Percentiles rank a stretch among this genome's conserved stretches.
Evolutionary conservation across 805 yeast species (phyloP).

Genomic region (Ogataea allantospora): DNA sequence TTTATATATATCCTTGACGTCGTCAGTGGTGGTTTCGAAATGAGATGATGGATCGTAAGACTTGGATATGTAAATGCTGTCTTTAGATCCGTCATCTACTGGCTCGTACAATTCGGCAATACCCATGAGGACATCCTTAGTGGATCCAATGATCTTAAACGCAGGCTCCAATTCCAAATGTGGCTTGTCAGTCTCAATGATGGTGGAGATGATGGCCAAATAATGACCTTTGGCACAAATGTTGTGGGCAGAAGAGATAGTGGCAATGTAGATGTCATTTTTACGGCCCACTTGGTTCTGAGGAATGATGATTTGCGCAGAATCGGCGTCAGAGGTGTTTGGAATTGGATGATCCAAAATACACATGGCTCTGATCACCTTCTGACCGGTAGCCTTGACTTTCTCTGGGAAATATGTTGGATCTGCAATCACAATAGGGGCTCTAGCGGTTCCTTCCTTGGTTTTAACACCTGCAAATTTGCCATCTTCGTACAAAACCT

Average conservation of each 20-base stretch:
- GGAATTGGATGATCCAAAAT: slow-evolving; percentile 88
- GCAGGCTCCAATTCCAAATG: slow-evolving; percentile 93
- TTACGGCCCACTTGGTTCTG: slow-evolving; percentile 92
- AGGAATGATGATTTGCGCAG: slow-evolving; percentile 92
- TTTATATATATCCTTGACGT: slow-evolving; percentile 89
- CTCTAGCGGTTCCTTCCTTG: slow-evolving; percentile 87
- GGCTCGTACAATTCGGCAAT: slow-evolving; percentile 91
- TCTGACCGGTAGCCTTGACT: slow-evolving; percentile 69
- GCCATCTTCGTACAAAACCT: slow-evolving; percentile 70
- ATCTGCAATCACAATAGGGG: slow-evolving; percentile 93
- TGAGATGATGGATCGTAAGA: slow-evolving; percentile 94
- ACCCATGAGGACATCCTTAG: slow-evolving; percentile 87
- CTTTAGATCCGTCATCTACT: slow-evolving; percentile 72
- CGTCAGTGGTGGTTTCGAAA: slow-evolving; percentile 94
- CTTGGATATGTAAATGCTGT: slow-evolving; percentile 77
- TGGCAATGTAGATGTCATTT: slow-evolving; percentile 92
- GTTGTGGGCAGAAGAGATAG: slow-evolving; percentile 83
- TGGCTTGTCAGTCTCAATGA: slow-evolving; percentile 90
- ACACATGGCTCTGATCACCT: slow-evolving; percentile 83
- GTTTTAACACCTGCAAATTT: slow-evolving; percentile 85
- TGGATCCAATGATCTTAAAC: slow-evolving; percentile 80
- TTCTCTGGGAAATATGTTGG: slow-evolving; percentile 94
- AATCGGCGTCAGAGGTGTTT: slow-evolving; percentile 76
- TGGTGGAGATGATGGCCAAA: slow-evolving; percentile 90
- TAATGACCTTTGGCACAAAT: slow-evolving; percentile 87